Base-by-base conservation (phyloP, 2,329 filamentous ascomycete genomes). In the Cladosporium velox region DNA sequence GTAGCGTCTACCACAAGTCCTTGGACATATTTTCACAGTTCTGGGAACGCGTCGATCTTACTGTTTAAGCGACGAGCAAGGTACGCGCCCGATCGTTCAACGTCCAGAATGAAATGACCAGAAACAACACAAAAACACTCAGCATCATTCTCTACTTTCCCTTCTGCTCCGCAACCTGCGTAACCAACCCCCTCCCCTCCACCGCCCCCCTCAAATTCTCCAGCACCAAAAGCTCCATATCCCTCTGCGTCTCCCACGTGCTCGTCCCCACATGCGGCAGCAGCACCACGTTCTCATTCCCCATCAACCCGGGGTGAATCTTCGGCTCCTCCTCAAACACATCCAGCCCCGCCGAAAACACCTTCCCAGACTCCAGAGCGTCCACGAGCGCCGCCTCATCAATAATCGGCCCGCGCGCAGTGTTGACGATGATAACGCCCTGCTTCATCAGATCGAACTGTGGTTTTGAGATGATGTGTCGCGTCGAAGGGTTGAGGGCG, bases 111-210 rank as follows among this genome's bases (percentile, higher is more conserved):
- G 2, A 7, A 21, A 44, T 7, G 18, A 41, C 7, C 38, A n/a
- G 38, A 44, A n/a, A n/a, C 2, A 6, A 44, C 7, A 44, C 8
- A 44, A 44, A n/a, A n/a, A n/a, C 18, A 44, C 14, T 44, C 2
- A 2, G 6, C 14, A 10, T 6, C 18, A 30, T 30, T 8, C 4
- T 18, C 51, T 54, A 54, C 21, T 44, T 57, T 67, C 77, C 77
- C 73, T 83, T 85, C 79, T 89, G 87, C 76, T 88, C 87, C 4
- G 84, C 82, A 49, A 89, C 84, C 67, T 84, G 81, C n/a, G 87
- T 89, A 66, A 88, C 76, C 74, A 89, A 75, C 67, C 81, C 81
- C 4, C 85, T 85, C 66, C 84, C 81, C 71, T 87, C 82, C 47
- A 89, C 80, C 6, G 83, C 86, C 35, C 78, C 81, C 72, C 82